Conservation (phyloP, 2,329 filamentous ascomycete genomes). For the Colletotrichum lupini region DNA sequence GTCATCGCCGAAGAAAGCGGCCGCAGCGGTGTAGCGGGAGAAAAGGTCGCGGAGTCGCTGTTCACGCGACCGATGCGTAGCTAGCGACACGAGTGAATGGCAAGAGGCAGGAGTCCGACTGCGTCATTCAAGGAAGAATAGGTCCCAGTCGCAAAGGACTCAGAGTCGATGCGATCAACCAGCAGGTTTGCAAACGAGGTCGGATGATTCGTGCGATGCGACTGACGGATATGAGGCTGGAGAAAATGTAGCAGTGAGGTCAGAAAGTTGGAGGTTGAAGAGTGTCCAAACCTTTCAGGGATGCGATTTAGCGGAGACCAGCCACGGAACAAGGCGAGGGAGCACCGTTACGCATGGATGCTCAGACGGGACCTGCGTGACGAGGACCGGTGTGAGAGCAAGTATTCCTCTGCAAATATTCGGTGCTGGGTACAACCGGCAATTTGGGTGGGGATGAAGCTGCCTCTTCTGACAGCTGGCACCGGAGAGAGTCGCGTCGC, state of each 20-base stretch:
- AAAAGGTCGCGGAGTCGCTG: conserved; percentile 40
- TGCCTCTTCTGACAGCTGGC: neutral
- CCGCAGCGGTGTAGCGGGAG: conserved; percentile 24
- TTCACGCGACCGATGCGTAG: conserved; percentile 53
- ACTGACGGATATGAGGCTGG: conserved; percentile 17
- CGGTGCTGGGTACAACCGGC: neutral
- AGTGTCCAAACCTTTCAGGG: conserved; percentile 37
- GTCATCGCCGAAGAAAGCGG: conserved; percentile 21
- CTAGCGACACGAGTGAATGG: conserved; percentile 27
- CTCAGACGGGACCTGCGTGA: neutral
- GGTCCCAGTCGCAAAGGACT: conserved; percentile 18
- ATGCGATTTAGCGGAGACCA: conserved; percentile 36
- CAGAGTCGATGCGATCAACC: conserved; percentile 21
- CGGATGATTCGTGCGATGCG: conserved; percentile 31
- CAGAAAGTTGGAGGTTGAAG: conserved; percentile 38
- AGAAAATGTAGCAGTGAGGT: conserved; percentile 33
- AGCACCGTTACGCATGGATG: conserved; percentile 27
- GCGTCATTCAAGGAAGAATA: conserved; percentile 29
- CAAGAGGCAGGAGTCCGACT: conserved; percentile 18
- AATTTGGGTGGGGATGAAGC: neutral
- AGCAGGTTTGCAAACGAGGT: conserved; percentile 3
- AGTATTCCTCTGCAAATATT: conserved; percentile 1
- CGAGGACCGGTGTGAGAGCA: neutral
- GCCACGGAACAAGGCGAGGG: conserved; percentile 33
- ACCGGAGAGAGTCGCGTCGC: conserved; percentile 27